phyloP scores from a whole-genome alignment of 148 eudicot species.

The Silene latifolia region DNA sequence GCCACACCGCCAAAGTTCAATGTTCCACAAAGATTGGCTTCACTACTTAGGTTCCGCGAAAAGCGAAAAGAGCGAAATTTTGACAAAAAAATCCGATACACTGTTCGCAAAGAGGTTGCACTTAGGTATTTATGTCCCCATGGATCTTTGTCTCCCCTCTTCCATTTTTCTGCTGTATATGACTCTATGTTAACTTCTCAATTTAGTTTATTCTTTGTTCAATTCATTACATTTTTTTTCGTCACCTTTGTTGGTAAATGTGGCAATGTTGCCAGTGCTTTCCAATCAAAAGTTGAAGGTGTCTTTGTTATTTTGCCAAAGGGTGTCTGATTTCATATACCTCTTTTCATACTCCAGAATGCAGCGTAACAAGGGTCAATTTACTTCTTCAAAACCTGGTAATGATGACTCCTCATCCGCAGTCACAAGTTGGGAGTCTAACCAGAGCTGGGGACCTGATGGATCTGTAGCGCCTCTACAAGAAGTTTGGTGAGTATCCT shows the following conservation, averaged over 20 bases:
- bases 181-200: neutral
- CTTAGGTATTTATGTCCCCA: slow-evolving; percentile 45
- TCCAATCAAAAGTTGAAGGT: no score
- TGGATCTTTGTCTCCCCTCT: neutral
- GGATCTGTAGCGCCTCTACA: slow-evolving; percentile 54
- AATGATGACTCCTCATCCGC: slow-evolving; percentile 61
- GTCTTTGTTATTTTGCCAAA: neutral
- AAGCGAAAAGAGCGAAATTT: slow-evolving; percentile 76
- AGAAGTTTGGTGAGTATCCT: slow-evolving; percentile 52
- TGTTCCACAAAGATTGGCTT: slow-evolving; percentile 72
- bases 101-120: slow-evolving; percentile 83
- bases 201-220: neutral
- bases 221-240: neutral
- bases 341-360: slow-evolving; percentile 36
- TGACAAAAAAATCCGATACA: slow-evolving; percentile 79
- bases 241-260: neutral
- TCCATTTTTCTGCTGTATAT: neutral
- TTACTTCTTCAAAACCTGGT: slow-evolving; percentile 62
- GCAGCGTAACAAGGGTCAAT: slow-evolving; percentile 83
- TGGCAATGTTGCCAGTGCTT: no score
- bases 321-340: neutral
- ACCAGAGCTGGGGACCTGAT: slow-evolving; percentile 54
- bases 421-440: slow-evolving; percentile 62
- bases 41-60: slow-evolving; percentile 73
- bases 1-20: slow-evolving; percentile 52